Base-by-base conservation (phyloP, 768 basidiomycete genomes). In the Rickenella mellea region DNA sequence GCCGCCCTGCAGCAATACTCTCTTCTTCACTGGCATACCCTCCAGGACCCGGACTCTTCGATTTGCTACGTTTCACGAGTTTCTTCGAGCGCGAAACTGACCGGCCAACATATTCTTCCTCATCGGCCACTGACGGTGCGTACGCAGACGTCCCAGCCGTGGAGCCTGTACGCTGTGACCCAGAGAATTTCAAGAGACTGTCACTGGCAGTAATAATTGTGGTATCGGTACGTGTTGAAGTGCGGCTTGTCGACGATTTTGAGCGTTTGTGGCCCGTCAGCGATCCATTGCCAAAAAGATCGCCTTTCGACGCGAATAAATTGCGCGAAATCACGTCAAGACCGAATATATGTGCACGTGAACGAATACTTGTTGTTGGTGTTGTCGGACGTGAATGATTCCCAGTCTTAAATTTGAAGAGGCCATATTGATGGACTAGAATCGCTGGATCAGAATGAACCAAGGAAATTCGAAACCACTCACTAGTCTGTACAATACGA, bases 251-350 rank as follows among this genome's bases (percentile, higher is more conserved):
- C 0, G 73, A 71, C 2, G 88, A 87, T 53, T 83, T 82, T 19
- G 74, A 69, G 19, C 83, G 78, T 45, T 73, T 73, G 54, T 78
- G 78, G 43, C 78, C 68, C 51, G 71, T 82, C 27, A 83, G 75
- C 0, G 82, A 80, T 4, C 77, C 78, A 24, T 79, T 74, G 55
- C 91, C 89, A 43, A 89, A 68, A 48, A 92, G 88, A 25, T 74
- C 74, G 27, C 45, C 50, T 11, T 54, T 50, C 7, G 77, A 65
- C 9, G 74, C 84, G 63, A 96, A 93, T 22, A 97, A 70, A 59
- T 90, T 92, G 32, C 89, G 76, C 15, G 89, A 91, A 51, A 97
- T 83, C 15, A 78, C 83, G 54, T 97, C 92, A 40, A 97, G 69
- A 26, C 86, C 80, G 55, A 94, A 90, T 39, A 90, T 87, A n/a